Conservation (phyloP, 768 basidiomycete genomes). For the Mycena chlorophos region DNA sequence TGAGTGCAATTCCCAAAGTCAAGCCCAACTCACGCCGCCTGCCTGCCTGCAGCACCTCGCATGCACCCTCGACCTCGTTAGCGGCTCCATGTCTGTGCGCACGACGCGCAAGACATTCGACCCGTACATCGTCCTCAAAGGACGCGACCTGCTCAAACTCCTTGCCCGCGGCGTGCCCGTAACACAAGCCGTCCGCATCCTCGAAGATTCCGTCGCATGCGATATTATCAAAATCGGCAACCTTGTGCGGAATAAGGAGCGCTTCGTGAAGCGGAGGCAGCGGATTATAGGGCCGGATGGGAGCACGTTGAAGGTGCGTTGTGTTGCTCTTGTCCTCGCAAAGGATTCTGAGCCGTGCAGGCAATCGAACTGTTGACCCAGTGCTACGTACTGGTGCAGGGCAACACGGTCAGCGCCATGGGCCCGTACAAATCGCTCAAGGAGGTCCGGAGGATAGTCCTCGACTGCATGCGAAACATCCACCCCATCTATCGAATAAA, state of each 20-base stretch:
- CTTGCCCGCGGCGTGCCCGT: conserved; percentile 89
- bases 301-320: conserved; percentile 87
- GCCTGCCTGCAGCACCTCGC: conserved; percentile 65
- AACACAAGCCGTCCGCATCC: conserved; percentile 81
- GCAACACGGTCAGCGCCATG: conserved; percentile 97
- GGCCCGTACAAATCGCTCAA: conserved; percentile 93
- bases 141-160: conserved; percentile 92
- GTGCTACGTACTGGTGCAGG: conserved; percentile 97
- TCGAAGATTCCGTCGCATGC: conserved; percentile 87
- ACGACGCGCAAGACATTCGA: conserved; percentile 98
- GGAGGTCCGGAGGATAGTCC: conserved; percentile 92
- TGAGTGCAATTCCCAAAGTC: conserved; percentile 31
- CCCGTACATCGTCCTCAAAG: conserved; percentile 94
- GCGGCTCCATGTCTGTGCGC: conserved; percentile 95
- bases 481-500: conserved; percentile 99
- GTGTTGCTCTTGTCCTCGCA: not conserved
- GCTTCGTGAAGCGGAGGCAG: conserved; percentile 94
- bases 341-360: conserved; percentile 43
- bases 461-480: conserved; percentile 99
- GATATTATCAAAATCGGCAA: conserved; percentile 99
- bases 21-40: conserved; percentile 1
- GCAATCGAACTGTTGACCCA: conserved; percentile 95
- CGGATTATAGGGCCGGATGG: conserved; percentile 97
- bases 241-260: conserved; percentile 90
- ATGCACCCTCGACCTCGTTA: conserved; percentile 91